A percentile compares a stretch with the other conserved stretches of the same genome.
These are phyloP conservation scores for Conoideocrella luteorostrata DNA, from an alignment of 2,329 filamentous ascomycete species.

Conservation along the genomic window DNA sequence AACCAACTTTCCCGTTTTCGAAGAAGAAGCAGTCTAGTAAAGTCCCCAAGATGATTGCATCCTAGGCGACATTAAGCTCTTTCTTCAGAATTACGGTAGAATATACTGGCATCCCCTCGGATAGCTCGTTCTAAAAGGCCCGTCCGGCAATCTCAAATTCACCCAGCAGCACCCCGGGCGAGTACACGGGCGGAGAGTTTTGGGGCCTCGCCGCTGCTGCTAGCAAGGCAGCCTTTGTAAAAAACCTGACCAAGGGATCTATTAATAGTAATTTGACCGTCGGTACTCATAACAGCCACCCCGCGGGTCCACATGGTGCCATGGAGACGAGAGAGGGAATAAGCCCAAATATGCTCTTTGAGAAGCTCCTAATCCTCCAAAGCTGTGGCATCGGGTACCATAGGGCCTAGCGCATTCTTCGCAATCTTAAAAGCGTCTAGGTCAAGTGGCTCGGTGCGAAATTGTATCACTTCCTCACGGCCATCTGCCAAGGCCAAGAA, in stretches of 20 bases:
- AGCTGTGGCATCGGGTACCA: not conserved
- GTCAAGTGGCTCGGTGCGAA: constrained; percentile 5
- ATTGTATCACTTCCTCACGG: constrained; percentile 2
- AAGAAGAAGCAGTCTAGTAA: constrained; percentile 19
- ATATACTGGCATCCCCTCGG: constrained; percentile 17
- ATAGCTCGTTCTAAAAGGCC: constrained; percentile 19
- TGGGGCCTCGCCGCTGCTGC: constrained; percentile 9
- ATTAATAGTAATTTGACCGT: constrained; percentile 2
- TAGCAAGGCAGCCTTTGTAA: constrained; percentile 4
- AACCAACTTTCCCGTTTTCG: constrained; percentile 19
- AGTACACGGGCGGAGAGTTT: constrained; percentile 17
- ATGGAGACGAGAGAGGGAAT: constrained; percentile 1
- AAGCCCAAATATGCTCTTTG: constrained; percentile 3
- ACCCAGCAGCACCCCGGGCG: constrained; percentile 18
- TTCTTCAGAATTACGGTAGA: constrained; percentile 22
- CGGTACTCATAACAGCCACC: not conserved
- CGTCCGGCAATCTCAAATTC: constrained; percentile 20
- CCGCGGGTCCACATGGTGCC: constrained; percentile 2
- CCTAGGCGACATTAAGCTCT: constrained; percentile 24
- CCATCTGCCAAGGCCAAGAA: constrained; percentile 14
- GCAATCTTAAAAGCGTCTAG: constrained; percentile 3
- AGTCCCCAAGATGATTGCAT: constrained; percentile 22
- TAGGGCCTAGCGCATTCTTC: not conserved
- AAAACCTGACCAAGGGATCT: constrained; percentile 3
- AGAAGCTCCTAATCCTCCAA: not conserved